Evolutionary conservation across 345 rosid species (phyloP), one percentile per base, ranked within the genome.

Genomic region (Erodium maritimum): DNA sequence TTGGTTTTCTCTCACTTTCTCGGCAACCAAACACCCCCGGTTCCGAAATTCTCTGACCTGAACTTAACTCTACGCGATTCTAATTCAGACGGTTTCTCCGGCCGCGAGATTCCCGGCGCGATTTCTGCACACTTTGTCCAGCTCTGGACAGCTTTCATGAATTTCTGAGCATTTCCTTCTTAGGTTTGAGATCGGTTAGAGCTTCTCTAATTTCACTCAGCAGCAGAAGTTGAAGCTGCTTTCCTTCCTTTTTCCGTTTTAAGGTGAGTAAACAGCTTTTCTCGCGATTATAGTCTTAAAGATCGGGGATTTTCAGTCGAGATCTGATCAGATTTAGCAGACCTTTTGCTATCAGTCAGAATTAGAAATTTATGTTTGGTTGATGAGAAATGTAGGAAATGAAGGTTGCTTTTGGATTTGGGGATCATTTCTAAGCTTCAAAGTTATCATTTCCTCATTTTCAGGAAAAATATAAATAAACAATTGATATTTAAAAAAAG

Each of bases 11-110:
- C 58, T 53, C 73, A 42, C 69, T 71, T 69, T 69, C 82, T 71
- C 61, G 62, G 73, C 52, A 67, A 58, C 69, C 76, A 67, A 76
- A 82, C 77, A 82, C 77, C 65, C 60, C 59, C 29, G 61, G 6
- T 16, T 20, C 24, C 56, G 14, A 0, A 5, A 54, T 21, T 21
- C 17, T 21, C 24, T 3, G 56, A 54, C 8, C 17, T 20, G 3
- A 20, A 16, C 37, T 29, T 29, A 29, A 6, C 37, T 29, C 37
- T 29, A 11, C 37, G 5, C 37, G 37, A 29, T 17, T 20, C 23
- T 54, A 20, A 5, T 21, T 21, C 22, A 21, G 56, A 20, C 17
- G 9, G 3, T 16, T 4, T 22, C 19, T 57, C 23, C 42, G 48
- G 23, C 46, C 55, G 46, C 14, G 37, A 20, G 29, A 69, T 70